Evolutionary conservation across 2,329 filamentous ascomycete species (phyloP).

Genomic region (Ampelomyces quisqualis): DNA sequence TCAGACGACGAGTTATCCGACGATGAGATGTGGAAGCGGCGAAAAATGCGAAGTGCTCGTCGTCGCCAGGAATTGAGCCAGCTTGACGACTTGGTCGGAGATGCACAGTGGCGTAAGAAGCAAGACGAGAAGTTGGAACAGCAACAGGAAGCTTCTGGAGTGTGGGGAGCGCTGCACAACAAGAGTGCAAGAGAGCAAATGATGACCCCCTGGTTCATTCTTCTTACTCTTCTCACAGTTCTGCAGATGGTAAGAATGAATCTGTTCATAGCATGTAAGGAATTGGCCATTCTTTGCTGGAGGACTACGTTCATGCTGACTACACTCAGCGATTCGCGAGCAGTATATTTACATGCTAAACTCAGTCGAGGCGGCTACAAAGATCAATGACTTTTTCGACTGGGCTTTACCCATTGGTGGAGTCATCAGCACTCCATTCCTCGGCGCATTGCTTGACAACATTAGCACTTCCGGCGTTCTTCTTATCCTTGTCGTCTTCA

Average conservation of each 20-base stretch:
- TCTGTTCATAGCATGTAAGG: slow-evolving; percentile 90
- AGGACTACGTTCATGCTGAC: too few relatives aligned
- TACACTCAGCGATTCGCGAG: slow-evolving; percentile 68
- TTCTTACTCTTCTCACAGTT: slow-evolving; percentile 77
- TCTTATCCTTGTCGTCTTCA: slow-evolving; percentile 64
- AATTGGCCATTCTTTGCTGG: too few relatives aligned
- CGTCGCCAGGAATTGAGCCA: slow-evolving; percentile 64
- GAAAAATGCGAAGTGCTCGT: slow-evolving; percentile 36
- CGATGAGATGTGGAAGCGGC: slow-evolving; percentile 49
- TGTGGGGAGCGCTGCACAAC: slow-evolving; percentile 83
- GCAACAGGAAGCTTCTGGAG: slow-evolving; percentile 67
- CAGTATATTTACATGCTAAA: slow-evolving; percentile 76
- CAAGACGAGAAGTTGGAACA: slow-evolving; percentile 62
- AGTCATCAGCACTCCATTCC: slow-evolving; percentile 77
- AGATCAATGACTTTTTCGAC: slow-evolving; percentile 81
- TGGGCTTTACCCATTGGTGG: slow-evolving; percentile 78
- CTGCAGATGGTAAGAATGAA: slow-evolving; percentile 67
- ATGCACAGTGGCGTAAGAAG: slow-evolving; percentile 62
- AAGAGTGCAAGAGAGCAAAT: slow-evolving; percentile 71
- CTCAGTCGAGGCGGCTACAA: slow-evolving; percentile 59
- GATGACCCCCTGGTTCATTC: slow-evolving; percentile 74
- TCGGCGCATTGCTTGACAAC: slow-evolving; percentile 75
- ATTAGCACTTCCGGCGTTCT: slow-evolving; percentile 71
- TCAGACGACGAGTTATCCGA: slow-evolving; percentile 58
- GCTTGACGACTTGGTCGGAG: slow-evolving; percentile 71